Conservation (phyloP, 2,329 filamentous ascomycete genomes). For the Trichoderma atrobrunneum region DNA sequence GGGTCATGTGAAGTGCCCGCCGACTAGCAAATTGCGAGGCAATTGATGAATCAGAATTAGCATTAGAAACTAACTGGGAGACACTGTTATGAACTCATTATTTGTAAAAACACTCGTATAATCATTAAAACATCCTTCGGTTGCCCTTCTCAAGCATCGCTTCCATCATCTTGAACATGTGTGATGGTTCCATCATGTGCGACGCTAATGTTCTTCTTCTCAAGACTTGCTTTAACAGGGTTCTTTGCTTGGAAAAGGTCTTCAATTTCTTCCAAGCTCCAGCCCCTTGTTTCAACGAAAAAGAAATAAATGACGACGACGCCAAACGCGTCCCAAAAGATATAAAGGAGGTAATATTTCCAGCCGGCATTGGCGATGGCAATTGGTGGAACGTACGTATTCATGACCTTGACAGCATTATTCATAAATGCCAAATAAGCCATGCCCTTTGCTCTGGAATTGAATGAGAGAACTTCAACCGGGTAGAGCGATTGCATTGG, state of each 20-base stretch:
- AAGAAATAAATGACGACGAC: slow-evolving; percentile 3
- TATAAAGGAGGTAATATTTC: background rate
- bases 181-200: background rate
- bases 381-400: background rate
- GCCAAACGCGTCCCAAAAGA: slow-evolving; percentile 4
- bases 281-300: background rate
- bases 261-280: slow-evolving; percentile 8
- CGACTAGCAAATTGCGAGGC: background rate
- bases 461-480: background rate
- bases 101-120: background rate
- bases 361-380: slow-evolving; percentile 2
- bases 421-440: slow-evolving; percentile 3
- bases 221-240: slow-evolving; percentile 1
- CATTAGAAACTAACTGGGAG: background rate
- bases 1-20: background rate
- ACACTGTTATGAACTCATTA: background rate
- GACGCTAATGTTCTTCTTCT: background rate
- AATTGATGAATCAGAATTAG: background rate
- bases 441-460: slow-evolving; percentile 2
- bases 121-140: background rate
- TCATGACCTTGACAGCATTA: slow-evolving; percentile 6
- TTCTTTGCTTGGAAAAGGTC: background rate
- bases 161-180: background rate
- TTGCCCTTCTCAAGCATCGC: background rate
- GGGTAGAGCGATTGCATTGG: slow-evolving; percentile 4